A percentile compares a stretch with the other conserved stretches of the same genome.
Conservation (phyloP, 202 grass and related monocot genomes). For the Saccharum hybrid region DNA sequence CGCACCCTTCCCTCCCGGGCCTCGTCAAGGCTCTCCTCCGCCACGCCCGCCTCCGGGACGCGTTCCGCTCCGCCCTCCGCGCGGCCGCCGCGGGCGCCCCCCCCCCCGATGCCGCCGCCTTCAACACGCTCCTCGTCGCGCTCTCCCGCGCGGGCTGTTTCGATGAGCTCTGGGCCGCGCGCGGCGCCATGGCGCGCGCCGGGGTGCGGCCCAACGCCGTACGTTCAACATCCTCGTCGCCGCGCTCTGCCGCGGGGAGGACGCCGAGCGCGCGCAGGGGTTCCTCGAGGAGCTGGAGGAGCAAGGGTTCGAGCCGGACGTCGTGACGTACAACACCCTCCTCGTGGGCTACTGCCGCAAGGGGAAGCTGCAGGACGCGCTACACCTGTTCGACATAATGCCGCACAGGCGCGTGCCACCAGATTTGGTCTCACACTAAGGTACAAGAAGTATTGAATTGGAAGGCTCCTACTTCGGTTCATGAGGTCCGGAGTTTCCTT, state of each 20-base stretch:
- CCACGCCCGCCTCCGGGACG: conserved; percentile 50
- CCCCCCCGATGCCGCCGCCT: conserved; percentile 59
- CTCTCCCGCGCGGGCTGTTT: conserved; percentile 52
- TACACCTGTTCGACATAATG: too few species aligned
- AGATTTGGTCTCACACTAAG: too few species aligned
- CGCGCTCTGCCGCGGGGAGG: conserved; percentile 67
- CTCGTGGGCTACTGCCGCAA: too few species aligned
- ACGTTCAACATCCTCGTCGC: conserved; percentile 86
- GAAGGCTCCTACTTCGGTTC: too few species aligned
- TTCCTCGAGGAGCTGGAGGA: too few species aligned
- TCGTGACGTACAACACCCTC: too few species aligned
- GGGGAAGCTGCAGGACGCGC: too few species aligned
- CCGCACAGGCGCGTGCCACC: too few species aligned
- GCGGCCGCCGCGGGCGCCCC: conserved; percentile 52
- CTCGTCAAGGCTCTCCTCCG: conserved; percentile 68
- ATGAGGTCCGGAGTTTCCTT: too few species aligned
- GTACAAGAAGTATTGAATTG: too few species aligned
- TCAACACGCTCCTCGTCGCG: conserved; percentile 70
- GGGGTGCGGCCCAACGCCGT: conserved; percentile 57
- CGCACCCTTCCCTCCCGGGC: conserved; percentile 57
- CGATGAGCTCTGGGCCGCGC: conserved; percentile 67
- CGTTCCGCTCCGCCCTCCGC: conserved; percentile 52
- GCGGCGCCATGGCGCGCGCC: conserved; percentile 52
- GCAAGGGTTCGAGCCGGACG: too few species aligned
- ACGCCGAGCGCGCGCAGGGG: conserved; percentile 60